Evolutionary conservation across 1,284 basidiomycete genomes (phyloP).

Genomic region (Vanrija sp.): DNA sequence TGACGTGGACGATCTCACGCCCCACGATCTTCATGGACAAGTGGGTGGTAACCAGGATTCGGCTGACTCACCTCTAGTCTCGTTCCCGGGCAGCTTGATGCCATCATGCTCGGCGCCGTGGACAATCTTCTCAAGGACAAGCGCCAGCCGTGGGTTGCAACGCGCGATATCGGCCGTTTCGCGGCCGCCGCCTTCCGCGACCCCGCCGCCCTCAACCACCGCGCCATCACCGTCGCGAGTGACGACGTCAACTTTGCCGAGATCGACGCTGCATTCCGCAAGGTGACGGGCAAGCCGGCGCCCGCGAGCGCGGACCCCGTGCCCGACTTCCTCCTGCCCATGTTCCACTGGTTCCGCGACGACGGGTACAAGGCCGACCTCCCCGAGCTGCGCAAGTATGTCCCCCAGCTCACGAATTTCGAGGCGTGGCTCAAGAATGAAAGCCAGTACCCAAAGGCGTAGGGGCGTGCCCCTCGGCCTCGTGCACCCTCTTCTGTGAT

Average conservation of each 20-base stretch:
- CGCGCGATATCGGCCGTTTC: constrained; percentile 22
- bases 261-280: constrained; percentile 13
- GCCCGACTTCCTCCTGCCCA: no score
- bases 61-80: constrained; percentile 10
- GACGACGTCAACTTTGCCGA: constrained; percentile 21
- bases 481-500: no score
- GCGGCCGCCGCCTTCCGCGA: constrained; percentile 20
- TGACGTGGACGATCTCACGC: constrained; percentile 4
- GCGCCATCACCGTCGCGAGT: constrained; percentile 22
- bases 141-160: constrained; percentile 22
- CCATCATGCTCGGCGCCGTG: constrained; percentile 15
- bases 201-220: constrained; percentile 4
- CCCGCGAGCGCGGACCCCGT: no score
- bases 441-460: constrained; percentile 1
- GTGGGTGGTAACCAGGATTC: constrained; percentile 16
- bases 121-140: constrained; percentile 18
- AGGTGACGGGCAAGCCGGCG: constrained; percentile 14
- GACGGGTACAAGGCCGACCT: constrained; percentile 12
- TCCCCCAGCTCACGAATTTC: constrained; percentile 12
- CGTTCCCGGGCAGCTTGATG: constrained; percentile 10
- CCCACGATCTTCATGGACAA: constrained; percentile 2
- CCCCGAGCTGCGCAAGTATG: constrained; percentile 2
- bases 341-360: constrained; percentile 13
- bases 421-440: constrained; percentile 9
- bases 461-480: no score